Conservation (phyloP, 495 filamentous ascomycete genomes). For the Neurospora africana region DNA sequence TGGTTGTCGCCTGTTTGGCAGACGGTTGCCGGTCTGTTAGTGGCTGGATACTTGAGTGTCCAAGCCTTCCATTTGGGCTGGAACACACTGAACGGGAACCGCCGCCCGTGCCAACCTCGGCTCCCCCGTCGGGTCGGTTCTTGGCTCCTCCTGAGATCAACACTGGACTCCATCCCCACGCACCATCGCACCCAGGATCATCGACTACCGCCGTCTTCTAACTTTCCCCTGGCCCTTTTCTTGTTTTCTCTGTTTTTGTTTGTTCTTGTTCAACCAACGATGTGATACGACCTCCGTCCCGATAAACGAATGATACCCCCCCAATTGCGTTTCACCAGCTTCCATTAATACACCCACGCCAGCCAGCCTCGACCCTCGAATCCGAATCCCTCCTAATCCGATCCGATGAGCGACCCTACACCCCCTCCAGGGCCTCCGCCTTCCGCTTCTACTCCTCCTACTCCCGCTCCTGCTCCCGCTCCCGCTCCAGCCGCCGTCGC, state of each 20-base stretch:
- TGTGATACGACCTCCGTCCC: not conserved
- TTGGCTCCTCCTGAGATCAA: constrained; percentile 1
- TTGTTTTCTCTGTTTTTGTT: not conserved
- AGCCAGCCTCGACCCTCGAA: not conserved
- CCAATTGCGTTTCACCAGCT: not conserved
- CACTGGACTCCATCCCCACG: not conserved
- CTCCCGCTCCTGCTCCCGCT: not conserved
- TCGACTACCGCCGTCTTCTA: not conserved
- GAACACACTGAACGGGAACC: not conserved
- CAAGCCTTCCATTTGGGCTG: not conserved
- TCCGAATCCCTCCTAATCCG: not conserved
- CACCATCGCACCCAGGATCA: not conserved
- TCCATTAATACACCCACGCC: not conserved
- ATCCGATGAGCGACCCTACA: constrained; percentile 3
- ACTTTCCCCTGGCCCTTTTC: not conserved
- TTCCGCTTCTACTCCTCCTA: not conserved
- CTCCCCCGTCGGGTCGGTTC: not conserved
- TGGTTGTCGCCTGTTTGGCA: not conserved
- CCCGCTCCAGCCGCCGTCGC: not conserved
- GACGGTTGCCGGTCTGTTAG: not conserved
- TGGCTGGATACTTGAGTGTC: not conserved
- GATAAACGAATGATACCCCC: not conserved
- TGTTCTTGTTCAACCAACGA: not conserved
- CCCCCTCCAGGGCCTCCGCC: not conserved
- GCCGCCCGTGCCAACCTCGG: constrained; percentile 4